Conservation (phyloP, 2,329 filamentous ascomycete genomes). For the Beauveria pseudobassiana region DNA sequence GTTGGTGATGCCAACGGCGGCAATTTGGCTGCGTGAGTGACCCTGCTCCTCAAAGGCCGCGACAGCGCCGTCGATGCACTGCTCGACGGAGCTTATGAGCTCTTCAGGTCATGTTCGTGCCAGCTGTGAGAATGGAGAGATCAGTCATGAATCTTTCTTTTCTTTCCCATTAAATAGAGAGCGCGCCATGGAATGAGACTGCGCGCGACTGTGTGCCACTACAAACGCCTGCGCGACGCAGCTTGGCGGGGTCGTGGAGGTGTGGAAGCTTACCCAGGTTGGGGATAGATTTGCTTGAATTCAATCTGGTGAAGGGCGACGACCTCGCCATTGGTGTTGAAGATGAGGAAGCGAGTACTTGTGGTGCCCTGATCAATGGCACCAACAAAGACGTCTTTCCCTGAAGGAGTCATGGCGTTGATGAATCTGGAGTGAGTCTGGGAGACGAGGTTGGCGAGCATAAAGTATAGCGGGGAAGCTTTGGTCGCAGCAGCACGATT, state of each 20-base stretch:
- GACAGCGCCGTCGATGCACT: constrained; percentile 69
- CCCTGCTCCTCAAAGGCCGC: constrained; percentile 61
- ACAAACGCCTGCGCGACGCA: neutral
- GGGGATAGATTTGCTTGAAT: constrained; percentile 66
- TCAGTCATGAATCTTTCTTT: neutral
- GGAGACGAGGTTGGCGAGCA: constrained; percentile 19
- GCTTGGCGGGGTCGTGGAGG: constrained; percentile 1
- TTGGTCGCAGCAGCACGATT: constrained; percentile 8
- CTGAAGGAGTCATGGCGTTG: constrained; percentile 25
- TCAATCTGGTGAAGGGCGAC: constrained; percentile 69
- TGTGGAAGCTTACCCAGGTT: constrained; percentile 55
- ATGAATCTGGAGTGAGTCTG: constrained; percentile 15
- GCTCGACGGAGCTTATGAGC: constrained; percentile 62
- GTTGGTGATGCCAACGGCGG: constrained; percentile 72
- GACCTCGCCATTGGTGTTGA: constrained; percentile 61
- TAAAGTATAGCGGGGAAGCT: constrained; percentile 13
- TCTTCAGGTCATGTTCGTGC: constrained; percentile 78
- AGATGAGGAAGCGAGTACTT: constrained; percentile 70
- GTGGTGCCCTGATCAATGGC: constrained; percentile 78
- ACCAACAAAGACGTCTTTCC: constrained; percentile 51
- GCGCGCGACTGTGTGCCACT: neutral
- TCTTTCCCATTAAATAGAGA: no score
- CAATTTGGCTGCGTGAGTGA: constrained; percentile 60
- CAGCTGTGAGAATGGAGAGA: constrained; percentile 43
- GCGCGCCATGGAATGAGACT: no score